A percentile compares a stretch with the other conserved stretches of the same genome.
phyloP scores from a whole-genome alignment of 306 rosid genomes.

The Citrullus amarus region DNA sequence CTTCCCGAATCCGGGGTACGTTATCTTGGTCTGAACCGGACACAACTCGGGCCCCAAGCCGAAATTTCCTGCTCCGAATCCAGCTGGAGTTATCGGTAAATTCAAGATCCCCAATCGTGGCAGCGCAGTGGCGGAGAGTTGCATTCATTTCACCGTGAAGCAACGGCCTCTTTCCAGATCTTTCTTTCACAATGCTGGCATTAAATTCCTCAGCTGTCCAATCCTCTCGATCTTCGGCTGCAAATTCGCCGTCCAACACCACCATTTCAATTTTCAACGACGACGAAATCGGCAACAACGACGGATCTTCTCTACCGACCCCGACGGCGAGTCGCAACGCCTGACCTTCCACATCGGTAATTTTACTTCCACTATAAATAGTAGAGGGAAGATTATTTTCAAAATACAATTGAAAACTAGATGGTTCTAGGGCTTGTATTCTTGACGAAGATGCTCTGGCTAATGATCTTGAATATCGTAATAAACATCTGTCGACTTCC shows the following conservation, averaged over 20 bases:
- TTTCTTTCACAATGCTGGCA: constrained; percentile 40
- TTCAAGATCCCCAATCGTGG: constrained; percentile 48
- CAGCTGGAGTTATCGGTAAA: constrained; percentile 85
- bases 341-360: constrained; percentile 32
- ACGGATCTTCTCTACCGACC: constrained; percentile 22
- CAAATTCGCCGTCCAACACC: constrained; percentile 79
- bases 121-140: constrained; percentile 40
- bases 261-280: constrained; percentile 52
- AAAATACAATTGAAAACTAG: constrained; percentile 37
- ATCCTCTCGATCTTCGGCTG: constrained; percentile 5
- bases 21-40: constrained; percentile 19
- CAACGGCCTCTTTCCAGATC: constrained; percentile 63
- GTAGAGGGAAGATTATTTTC: constrained; percentile 28
- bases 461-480: constrained; percentile 16
- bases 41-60: constrained; percentile 40
- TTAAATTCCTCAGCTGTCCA: constrained; percentile 60
- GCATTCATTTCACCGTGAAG: constrained; percentile 54
- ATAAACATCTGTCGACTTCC: constrained; percentile 46
- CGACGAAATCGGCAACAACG: constrained; percentile 23
- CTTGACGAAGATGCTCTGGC: constrained; percentile 46
- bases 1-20: constrained; percentile 42
- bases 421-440: constrained; percentile 42
- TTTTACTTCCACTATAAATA: constrained; percentile 52
- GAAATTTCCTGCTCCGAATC: constrained; percentile 59
- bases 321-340: constrained; percentile 31